Percentiles rank a stretch among this genome's conserved stretches.
Evolutionary conservation across 164 flowering plant species (phyloP).

Genomic region (Stephania cephalantha): DNA sequence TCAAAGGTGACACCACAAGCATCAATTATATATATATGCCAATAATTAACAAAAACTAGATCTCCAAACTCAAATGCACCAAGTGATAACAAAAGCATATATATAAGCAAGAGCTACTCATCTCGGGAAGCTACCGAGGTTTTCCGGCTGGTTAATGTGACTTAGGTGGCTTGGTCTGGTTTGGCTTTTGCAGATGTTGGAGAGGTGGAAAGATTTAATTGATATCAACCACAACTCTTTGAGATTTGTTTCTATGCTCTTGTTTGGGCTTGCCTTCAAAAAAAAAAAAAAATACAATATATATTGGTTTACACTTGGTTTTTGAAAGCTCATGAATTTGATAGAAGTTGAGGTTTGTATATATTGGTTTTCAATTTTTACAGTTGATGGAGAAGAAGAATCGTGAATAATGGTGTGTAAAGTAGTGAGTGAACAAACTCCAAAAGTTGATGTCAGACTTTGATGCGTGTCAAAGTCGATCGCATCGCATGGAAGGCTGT

Average conservation of each 20-base stretch:
- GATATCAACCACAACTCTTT: conserved; percentile 45
- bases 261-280: conserved; percentile 13
- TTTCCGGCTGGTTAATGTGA: conserved; percentile 1
- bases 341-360: background rate
- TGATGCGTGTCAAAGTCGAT: background rate
- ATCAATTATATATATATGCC: conserved; percentile 15
- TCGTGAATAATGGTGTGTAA: background rate
- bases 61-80: conserved; percentile 10
- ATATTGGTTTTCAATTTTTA: background rate
- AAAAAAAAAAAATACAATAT: background rate
- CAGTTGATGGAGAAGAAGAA: background rate
- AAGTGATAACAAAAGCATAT: background rate
- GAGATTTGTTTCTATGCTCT: conserved; percentile 36
- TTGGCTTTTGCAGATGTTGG: conserved; percentile 5
- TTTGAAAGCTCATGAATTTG: background rate
- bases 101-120: background rate
- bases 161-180: conserved; percentile 8
- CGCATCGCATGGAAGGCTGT: no score
- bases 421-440: background rate
- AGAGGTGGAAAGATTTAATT: conserved; percentile 22
- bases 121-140: background rate
- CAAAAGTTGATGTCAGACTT: background rate
- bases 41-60: no score
- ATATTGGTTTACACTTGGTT: no score
- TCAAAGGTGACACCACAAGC: conserved; percentile 64